Conservation (phyloP, 768 basidiomycete genomes). For the Coprinopsis strossmayeri region DNA sequence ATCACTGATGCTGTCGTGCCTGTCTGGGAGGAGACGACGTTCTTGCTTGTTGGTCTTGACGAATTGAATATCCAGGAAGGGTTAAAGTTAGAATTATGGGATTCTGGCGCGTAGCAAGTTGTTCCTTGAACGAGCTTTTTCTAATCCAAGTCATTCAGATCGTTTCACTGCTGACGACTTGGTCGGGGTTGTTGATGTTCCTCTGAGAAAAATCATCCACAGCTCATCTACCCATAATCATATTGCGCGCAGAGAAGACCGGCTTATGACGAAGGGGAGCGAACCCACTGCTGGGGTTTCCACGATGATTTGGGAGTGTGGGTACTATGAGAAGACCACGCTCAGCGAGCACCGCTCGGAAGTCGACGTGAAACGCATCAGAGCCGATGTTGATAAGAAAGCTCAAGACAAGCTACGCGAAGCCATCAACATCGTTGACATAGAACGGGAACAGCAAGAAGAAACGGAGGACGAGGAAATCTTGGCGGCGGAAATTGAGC, state of each 20-base stretch:
- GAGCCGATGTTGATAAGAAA: slow-evolving; percentile 28
- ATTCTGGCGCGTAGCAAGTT: slow-evolving; percentile 51
- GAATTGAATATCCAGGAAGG: slow-evolving; percentile 64
- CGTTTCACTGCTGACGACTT: slow-evolving; percentile 41
- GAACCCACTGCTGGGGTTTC: slow-evolving; percentile 30
- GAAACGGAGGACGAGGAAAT: slow-evolving; percentile 34
- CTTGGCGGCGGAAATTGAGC: slow-evolving; percentile 24
- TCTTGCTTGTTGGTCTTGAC: slow-evolving; percentile 54
- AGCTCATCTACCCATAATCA: slow-evolving; percentile 34
- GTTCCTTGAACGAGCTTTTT: no score
- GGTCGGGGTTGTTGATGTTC: slow-evolving; percentile 41
- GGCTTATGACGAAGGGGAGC: slow-evolving; percentile 27
- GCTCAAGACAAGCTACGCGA: slow-evolving; percentile 19
- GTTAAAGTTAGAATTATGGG: slow-evolving; percentile 63
- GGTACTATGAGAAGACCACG: slow-evolving; percentile 45
- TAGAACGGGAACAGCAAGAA: neutral
- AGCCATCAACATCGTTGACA: slow-evolving; percentile 6
- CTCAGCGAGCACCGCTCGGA: slow-evolving; percentile 29
- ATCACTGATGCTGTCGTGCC: slow-evolving; percentile 57
- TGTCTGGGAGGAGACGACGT: slow-evolving; percentile 64
- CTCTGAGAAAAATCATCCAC: slow-evolving; percentile 28
- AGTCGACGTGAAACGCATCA: slow-evolving; percentile 30
- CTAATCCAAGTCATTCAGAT: slow-evolving; percentile 17
- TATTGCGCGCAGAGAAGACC: slow-evolving; percentile 40
- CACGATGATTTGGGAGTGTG: slow-evolving; percentile 34